Base-by-base conservation (phyloP, 805 yeast genomes). In the Deakozyma indianensis region DNA sequence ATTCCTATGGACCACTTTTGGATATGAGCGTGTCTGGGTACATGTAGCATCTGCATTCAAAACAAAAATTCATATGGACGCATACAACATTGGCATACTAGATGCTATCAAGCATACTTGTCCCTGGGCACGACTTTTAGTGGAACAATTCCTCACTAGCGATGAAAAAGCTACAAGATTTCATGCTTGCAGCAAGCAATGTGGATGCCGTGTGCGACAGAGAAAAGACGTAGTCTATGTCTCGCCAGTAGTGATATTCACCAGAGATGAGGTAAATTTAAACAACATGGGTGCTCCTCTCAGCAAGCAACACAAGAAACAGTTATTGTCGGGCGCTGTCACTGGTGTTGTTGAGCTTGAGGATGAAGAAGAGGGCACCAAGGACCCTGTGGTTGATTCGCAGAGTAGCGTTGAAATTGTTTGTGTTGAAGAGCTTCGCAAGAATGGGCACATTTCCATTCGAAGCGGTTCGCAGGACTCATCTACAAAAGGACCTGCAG, bases 21-120 rank as follows among this genome's bases (percentile, higher is more conserved):
- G 82, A 2, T 74, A 74, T 50, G 83, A 77, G 51, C 75, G 73
- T 44, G 70, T 66, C 0, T 71, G 78, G 73, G 58, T 67, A 2
- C 62, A 63, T 3, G 50, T 74, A 2, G 56, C 61, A 0, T 43
- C 52, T 0, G 42, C 50, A 2, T 56, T 60, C 40, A 45, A 53
- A 1, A 51, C 57, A 2, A 52, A 52, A 29, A 49, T 67, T 7
- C 70, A 68, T 47, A 50, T 60, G 22, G 64, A 58, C 40, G n/a
- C 44, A 2, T 60, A 59, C 40, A 42, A 51, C 11, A 51, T 45
- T 45, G 35, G 51, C 14, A 50, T 63, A 27, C 58, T 57, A 23
- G 20, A 46, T 23, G 24, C 56, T 0, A 51, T 61, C 4, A 47
- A 57, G 1, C 53, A 48, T n/a, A 35, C 43, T 11, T 52, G 55